Percentiles rank a stretch among this genome's conserved stretches.
phyloP scores from a whole-genome alignment of 1,284 basidiomycete species.

The Heterobasidion annosum region DNA sequence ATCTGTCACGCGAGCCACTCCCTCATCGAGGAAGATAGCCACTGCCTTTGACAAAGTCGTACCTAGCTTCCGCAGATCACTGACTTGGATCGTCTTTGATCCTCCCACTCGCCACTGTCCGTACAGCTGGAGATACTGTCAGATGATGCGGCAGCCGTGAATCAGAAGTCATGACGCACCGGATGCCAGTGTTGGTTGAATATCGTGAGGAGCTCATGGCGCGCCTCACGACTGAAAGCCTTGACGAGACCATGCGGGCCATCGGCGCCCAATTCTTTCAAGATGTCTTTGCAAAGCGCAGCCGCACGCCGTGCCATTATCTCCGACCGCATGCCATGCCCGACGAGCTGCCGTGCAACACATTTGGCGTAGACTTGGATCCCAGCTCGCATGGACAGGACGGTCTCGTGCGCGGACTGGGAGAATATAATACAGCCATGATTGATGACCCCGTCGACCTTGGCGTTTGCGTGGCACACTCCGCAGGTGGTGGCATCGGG shows the following conservation, averaged over 20 bases:
- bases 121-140: neutral
- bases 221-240: neutral
- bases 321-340: neutral
- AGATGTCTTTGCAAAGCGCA: neutral
- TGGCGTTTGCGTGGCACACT: no score
- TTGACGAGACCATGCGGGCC: neutral
- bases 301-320: neutral
- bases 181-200: neutral
- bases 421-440: neutral
- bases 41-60: neutral
- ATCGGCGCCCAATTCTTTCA: neutral
- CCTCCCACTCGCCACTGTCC: neutral
- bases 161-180: neutral
- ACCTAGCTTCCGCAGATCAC: neutral
- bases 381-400: neutral
- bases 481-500: no score
- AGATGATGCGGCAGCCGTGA: neutral
- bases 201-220: neutral
- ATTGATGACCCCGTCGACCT: no score
- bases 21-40: neutral
- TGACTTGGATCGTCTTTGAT: neutral
- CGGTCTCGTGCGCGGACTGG: neutral
- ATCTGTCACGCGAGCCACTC: neutral
- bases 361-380: neutral
- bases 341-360: neutral